Percentiles rank a stretch among this genome's conserved stretches.
phyloP scores from a whole-genome alignment of 495 filamentous ascomycete species.

The Penicillium arizonense region DNA sequence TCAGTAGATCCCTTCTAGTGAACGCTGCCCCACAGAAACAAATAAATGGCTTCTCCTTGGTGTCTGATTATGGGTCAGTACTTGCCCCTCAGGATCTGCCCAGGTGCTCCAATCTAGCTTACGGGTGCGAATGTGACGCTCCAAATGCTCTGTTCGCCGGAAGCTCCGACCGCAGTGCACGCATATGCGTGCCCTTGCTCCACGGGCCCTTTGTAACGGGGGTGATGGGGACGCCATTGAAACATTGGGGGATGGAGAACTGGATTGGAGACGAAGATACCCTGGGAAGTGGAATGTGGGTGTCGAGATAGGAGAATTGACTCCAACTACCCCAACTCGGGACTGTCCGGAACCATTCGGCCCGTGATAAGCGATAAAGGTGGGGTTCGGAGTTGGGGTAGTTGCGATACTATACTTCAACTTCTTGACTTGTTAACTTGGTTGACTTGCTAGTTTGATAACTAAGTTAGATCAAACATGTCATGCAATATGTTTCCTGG shows the following conservation, averaged over 20 bases:
- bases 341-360: slow-evolving; percentile 1
- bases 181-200: slow-evolving; percentile 38
- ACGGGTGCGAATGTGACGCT: slow-evolving; percentile 56
- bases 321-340: slow-evolving; percentile 11
- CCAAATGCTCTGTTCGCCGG: slow-evolving; percentile 48
- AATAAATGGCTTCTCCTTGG: slow-evolving; percentile 54
- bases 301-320: slow-evolving; percentile 5
- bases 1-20: slow-evolving; percentile 52
- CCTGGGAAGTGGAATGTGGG: slow-evolving; percentile 10
- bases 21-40: slow-evolving; percentile 55
- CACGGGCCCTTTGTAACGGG: slow-evolving; percentile 25
- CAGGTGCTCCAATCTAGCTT: slow-evolving; percentile 27
- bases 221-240: slow-evolving; percentile 37
- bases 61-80: slow-evolving; percentile 36
- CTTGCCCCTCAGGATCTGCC: slow-evolving; percentile 15
- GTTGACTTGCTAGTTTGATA: too few species aligned
- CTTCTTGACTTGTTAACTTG: too few species aligned
- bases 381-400: background rate
- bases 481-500: slow-evolving; percentile 23
- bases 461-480: background rate
- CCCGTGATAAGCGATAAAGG: slow-evolving; percentile 11
- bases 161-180: slow-evolving; percentile 42
- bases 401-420: too few species aligned
- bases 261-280: slow-evolving; percentile 20
- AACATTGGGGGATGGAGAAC: slow-evolving; percentile 29